Evolutionary conservation across 495 filamentous ascomycete genomes (phyloP).

Genomic region (Penicillium lividum): DNA sequence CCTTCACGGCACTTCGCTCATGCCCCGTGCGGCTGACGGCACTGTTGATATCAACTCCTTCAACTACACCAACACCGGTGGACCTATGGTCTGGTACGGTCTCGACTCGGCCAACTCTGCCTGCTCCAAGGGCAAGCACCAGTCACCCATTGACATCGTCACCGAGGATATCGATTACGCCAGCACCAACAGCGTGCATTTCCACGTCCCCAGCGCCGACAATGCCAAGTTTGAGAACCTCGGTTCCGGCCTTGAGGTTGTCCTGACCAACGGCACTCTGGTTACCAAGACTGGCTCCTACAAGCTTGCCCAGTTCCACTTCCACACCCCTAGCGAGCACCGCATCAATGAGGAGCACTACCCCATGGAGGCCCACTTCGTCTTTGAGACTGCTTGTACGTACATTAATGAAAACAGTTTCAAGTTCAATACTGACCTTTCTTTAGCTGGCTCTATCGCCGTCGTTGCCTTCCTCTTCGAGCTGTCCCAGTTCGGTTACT

Average conservation of each 20-base stretch:
- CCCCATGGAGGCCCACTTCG: constrained; percentile 67
- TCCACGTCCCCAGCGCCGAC: constrained; percentile 41
- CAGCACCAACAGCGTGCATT: constrained; percentile 33
- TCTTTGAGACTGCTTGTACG: constrained; percentile 54
- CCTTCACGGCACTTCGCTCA: constrained; percentile 19
- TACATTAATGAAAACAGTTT: neutral
- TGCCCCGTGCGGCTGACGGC: constrained; percentile 19
- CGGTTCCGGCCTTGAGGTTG: constrained; percentile 59
- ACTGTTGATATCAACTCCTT: constrained; percentile 19
- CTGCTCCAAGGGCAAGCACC: constrained; percentile 56
- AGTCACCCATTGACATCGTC: constrained; percentile 64
- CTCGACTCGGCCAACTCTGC: constrained; percentile 38
- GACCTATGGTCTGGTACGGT: constrained; percentile 60
- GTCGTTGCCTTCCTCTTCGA: constrained; percentile 64
- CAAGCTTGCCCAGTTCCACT: constrained; percentile 65
- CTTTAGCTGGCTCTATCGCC: constrained; percentile 38
- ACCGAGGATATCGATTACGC: constrained; percentile 33
- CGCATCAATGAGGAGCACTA: constrained; percentile 55
- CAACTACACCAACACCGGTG: constrained; percentile 50
- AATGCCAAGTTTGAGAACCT: constrained; percentile 58
- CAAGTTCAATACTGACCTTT: constrained; percentile 13
- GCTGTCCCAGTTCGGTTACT: constrained; percentile 43
- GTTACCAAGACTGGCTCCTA: constrained; percentile 47
- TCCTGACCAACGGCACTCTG: constrained; percentile 43
- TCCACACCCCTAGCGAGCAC: constrained; percentile 71